Base-by-base conservation (phyloP, 306 rosid species). In the Comarum palustre region DNA sequence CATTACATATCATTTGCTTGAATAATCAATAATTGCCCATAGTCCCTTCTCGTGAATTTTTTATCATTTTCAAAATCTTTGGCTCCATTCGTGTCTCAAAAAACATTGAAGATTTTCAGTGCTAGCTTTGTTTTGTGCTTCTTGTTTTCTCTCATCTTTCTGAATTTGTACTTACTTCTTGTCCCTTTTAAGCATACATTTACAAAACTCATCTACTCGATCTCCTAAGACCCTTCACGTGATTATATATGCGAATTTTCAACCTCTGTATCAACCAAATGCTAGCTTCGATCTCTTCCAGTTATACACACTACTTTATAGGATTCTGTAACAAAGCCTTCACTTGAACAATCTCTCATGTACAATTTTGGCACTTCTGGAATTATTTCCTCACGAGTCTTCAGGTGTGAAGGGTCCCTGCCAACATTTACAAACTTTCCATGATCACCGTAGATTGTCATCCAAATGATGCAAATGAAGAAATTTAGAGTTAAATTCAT, bases 221-320 rank as follows among this genome's bases (percentile, higher is more conserved):
- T n/a, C n/a, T n/a, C 32, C 46, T 47, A 24, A 71, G 66, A 71
- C 13, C 47, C 43, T 41, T 58, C 75, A 72, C 55, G 68, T 58
- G 75, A 72, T 72, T n/a, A n/a, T n/a, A n/a, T 29, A 41, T 72
- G 42, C 57, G 4, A 38, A 13, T 39, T 9, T 36, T 70, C 15
- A 70, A 15, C 65, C 9, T 14, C 25, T 51, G 8, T 32, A 24
- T 11, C 52, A 51, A 32, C 62, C 64, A 58, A 34, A 51, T 16
- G 74, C 47, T 13, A 66, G 14, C 48, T 52, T n/a, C n/a, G n/a
- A n/a, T 4, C 34, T 52, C 17, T 38, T 71, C 15, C n/a, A 12
- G 62, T 69, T 34, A 51, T n/a, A 48, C 20, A 34, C 36, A 29
- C 1, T 42, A 8, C 5, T 32, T 34, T 61, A 2, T 13, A 61